Conservation (phyloP, 208 protist genomes). For the Crithidia expoeki region DNA sequence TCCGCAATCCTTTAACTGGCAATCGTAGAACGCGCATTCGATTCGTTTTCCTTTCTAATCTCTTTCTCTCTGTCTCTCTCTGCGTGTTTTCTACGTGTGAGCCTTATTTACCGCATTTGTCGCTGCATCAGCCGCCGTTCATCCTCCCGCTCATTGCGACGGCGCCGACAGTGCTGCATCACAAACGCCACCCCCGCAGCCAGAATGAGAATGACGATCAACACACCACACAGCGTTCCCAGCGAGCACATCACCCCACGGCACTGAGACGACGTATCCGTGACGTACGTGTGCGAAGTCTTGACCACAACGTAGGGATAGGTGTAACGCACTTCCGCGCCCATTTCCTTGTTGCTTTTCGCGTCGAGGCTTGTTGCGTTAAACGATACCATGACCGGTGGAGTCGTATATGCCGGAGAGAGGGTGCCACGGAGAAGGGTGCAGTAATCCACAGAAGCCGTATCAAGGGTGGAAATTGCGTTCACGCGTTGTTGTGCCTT, state of each 20-base stretch:
- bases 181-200: slow-evolving; percentile 20
- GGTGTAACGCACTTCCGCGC: background rate
- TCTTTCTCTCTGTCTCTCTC: no score
- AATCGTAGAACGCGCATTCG: no score
- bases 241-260: background rate
- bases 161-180: slow-evolving; percentile 17
- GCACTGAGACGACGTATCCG: background rate
- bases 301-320: slow-evolving; percentile 2
- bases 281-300: background rate
- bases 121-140: slow-evolving; percentile 18
- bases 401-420: background rate
- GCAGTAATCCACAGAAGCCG: slow-evolving; percentile 2
- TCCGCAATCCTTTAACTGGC: no score
- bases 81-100: background rate
- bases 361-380: background rate
- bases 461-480: background rate
- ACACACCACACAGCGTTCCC: slow-evolving; percentile 7
- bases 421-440: background rate
- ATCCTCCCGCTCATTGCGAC: slow-evolving; percentile 7
- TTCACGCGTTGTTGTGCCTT: no score
- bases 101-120: slow-evolving; percentile 1
- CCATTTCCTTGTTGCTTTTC: background rate
- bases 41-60: no score
- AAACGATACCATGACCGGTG: background rate
- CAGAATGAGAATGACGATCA: slow-evolving; percentile 29